Conservation (phyloP, 1,284 basidiomycete species). For the Cutaneotrichosporon dermatis region DNA sequence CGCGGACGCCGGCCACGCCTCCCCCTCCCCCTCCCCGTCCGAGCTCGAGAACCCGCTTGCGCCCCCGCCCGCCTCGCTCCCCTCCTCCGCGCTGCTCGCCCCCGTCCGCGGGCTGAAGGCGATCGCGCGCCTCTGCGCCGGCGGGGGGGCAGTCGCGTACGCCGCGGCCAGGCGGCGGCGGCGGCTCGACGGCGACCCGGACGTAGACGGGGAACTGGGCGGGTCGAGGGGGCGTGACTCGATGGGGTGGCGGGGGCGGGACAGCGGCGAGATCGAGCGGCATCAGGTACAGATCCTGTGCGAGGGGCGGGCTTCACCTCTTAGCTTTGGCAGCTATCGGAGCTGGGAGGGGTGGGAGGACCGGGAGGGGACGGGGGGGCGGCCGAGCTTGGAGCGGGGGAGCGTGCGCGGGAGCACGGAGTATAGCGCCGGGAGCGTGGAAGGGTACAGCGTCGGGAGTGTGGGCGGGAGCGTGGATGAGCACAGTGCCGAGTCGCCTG, state of each 20-base stretch:
- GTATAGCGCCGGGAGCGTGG: neutral
- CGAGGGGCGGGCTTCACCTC: neutral
- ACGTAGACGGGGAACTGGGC: neutral
- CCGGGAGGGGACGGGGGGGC: neutral
- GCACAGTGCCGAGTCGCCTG: neutral
- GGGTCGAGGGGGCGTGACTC: neutral
- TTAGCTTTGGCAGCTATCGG: neutral
- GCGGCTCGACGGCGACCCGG: slow-evolving; percentile 2
- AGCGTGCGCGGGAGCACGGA: neutral
- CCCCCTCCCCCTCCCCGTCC: neutral
- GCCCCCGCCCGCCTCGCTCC: no score
- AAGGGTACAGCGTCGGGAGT: neutral
- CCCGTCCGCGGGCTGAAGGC: slow-evolving; percentile 4
- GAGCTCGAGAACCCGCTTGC: neutral
- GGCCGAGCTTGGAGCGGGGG: neutral
- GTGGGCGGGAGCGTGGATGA: neutral
- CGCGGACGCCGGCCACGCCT: neutral
- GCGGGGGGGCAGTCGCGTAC: slow-evolving; percentile 1
- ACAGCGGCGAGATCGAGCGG: neutral
- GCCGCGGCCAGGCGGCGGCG: slow-evolving; percentile 1
- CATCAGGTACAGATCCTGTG: neutral
- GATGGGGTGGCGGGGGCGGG: neutral
- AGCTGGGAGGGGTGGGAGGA: neutral
- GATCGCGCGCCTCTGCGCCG: slow-evolving; percentile 15
- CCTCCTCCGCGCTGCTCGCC: neutral